A percentile compares a stretch with the other conserved stretches of the same genome.
Evolutionary conservation across 345 rosid species (phyloP).

Genomic region (Citrus glauca): DNA sequence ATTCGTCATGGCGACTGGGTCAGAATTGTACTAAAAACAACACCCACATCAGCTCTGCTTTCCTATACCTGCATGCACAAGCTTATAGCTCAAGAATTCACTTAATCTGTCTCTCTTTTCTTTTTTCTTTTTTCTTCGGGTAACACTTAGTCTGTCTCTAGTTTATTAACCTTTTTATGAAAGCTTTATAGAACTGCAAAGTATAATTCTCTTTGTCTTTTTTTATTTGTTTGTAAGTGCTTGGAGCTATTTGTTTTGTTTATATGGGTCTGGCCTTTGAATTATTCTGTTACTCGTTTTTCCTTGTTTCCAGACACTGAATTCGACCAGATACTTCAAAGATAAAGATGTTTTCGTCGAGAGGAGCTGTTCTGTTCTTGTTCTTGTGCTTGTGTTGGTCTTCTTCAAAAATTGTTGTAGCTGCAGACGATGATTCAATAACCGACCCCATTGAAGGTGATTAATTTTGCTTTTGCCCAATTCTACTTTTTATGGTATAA

Average conservation of each 20-base stretch:
- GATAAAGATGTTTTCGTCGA: slow-evolving; percentile 19
- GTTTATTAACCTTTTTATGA: neutral
- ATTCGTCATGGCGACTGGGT: slow-evolving; percentile 10
- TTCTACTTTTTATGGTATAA: neutral
- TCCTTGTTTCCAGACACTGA: neutral
- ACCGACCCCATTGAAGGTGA: slow-evolving; percentile 77
- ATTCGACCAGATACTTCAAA: neutral
- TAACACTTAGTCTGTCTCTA: neutral
- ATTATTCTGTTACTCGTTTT: too few species aligned
- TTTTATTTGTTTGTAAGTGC: neutral
- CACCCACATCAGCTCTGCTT: neutral
- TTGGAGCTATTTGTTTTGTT: neutral
- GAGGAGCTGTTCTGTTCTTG: slow-evolving; percentile 28
- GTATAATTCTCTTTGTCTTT: neutral
- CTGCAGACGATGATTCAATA: slow-evolving; percentile 34
- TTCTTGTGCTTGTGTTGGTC: slow-evolving; percentile 32
- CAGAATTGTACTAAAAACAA: neutral
- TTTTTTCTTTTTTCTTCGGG: neutral
- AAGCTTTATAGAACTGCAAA: too few species aligned
- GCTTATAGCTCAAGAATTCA: neutral
- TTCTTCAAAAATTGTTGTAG: slow-evolving; percentile 30
- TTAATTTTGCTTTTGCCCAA: slow-evolving; percentile 6
- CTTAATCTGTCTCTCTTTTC: too few species aligned
- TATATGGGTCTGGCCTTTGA: neutral
- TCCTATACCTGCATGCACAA: neutral